These are phyloP conservation scores for Fusarium sacchari DNA, from an alignment of 2,329 filamentous ascomycete genomes.

Conservation along the genomic window DNA sequence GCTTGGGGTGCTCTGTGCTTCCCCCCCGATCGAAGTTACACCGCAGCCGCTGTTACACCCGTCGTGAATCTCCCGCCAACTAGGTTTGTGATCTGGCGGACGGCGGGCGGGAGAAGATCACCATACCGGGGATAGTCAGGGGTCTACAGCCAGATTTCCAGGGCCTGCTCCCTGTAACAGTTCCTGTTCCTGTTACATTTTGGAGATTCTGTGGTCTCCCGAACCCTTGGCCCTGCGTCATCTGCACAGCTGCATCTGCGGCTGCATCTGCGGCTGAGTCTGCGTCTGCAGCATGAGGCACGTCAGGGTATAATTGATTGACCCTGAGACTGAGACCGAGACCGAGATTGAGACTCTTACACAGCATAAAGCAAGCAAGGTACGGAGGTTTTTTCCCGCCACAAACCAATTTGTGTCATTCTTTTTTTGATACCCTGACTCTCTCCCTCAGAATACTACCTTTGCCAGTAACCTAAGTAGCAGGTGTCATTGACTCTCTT, in stretches of 20 bases:
- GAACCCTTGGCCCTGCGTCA: slow-evolving; percentile 1
- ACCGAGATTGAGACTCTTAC: not conserved
- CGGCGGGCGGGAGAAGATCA: slow-evolving; percentile 4
- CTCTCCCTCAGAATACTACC: not conserved
- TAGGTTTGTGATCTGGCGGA: slow-evolving; percentile 1
- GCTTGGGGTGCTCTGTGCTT: not conserved
- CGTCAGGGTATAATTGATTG: not conserved
- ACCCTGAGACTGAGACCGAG: not conserved
- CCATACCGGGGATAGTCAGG: slow-evolving; percentile 22
- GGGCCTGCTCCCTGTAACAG: not conserved
- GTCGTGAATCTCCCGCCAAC: slow-evolving; percentile 28
- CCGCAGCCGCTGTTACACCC: slow-evolving; percentile 31
- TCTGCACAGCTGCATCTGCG: not conserved
- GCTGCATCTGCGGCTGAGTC: not conserved
- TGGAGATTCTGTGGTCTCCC: not conserved
- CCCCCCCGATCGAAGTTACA: slow-evolving; percentile 32
- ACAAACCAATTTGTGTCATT: not conserved
- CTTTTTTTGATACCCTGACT: not conserved
- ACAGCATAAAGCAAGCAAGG: not conserved
- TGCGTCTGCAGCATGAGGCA: not conserved
- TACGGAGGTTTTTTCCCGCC: not conserved
- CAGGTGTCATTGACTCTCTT: not conserved
- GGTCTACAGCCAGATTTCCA: not conserved
- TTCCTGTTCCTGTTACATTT: not conserved
- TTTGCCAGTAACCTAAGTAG: too few species aligned